A percentile compares a stretch with the other conserved stretches of the same genome.
These are phyloP conservation scores for Ogataea parapolymorpha DNA, from an alignment of 805 yeast species.

Conservation along the genomic window DNA sequence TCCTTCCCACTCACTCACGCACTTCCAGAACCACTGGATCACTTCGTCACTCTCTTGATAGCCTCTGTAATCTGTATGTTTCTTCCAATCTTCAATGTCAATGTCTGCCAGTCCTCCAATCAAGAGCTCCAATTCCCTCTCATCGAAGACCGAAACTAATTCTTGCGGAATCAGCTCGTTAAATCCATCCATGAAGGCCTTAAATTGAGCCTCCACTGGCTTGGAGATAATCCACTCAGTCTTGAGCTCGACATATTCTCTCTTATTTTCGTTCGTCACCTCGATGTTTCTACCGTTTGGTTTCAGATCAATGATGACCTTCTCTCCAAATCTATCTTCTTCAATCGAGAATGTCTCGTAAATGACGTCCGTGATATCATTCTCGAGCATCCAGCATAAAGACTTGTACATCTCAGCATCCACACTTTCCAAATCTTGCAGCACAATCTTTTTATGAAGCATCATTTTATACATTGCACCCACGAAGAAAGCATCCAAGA, in stretches of 20 bases:
- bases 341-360: slow-evolving; percentile 82
- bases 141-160: slow-evolving; percentile 93
- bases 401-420: slow-evolving; percentile 96
- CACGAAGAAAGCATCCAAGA: slow-evolving; percentile 96
- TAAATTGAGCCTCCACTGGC: slow-evolving; percentile 93
- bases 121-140: slow-evolving; percentile 91
- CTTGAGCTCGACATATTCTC: slow-evolving; percentile 89
- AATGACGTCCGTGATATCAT: slow-evolving; percentile 83
- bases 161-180: slow-evolving; percentile 97
- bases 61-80: slow-evolving; percentile 97
- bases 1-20: slow-evolving; percentile 89
- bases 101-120: slow-evolving; percentile 98
- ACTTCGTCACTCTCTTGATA: slow-evolving; percentile 96
- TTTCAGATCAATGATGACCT: slow-evolving; percentile 84
- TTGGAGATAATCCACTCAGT: slow-evolving; percentile 94
- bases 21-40: slow-evolving; percentile 98
- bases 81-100: slow-evolving; percentile 98
- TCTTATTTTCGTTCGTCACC: slow-evolving; percentile 92
- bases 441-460: slow-evolving; percentile 87
- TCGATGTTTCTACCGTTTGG: slow-evolving; percentile 85
- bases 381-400: slow-evolving; percentile 92
- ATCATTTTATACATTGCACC: slow-evolving; percentile 98
- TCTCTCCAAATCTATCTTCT: slow-evolving; percentile 94
- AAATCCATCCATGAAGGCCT: slow-evolving; percentile 95
- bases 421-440: slow-evolving; percentile 98